A percentile compares a stretch with the other conserved stretches of the same genome.
These are phyloP conservation scores for Rubia balearica DNA, from an alignment of 305 asterid species.

Conservation along the genomic window DNA sequence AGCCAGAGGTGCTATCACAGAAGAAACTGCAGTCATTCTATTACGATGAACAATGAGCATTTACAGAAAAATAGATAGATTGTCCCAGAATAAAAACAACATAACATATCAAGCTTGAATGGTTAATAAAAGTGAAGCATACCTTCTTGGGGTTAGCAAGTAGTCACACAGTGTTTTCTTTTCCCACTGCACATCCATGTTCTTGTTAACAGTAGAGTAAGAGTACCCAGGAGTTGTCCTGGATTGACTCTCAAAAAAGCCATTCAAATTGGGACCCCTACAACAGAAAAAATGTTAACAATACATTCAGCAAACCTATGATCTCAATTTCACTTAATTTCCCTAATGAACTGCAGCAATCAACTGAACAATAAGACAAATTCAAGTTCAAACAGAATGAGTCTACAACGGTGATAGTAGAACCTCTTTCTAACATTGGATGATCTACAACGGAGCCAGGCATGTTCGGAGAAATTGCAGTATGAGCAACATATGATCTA, in stretches of 20 bases:
- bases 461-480: no score
- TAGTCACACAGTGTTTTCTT: slow-evolving; percentile 77
- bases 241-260: slow-evolving; percentile 84
- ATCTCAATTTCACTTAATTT: no score
- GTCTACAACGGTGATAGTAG: no score
- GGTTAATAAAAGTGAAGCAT: neutral
- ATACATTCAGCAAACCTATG: neutral
- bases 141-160: slow-evolving; percentile 97
- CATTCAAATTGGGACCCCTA: slow-evolving; percentile 93
- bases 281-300: slow-evolving; percentile 8
- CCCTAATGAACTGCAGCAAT: neutral
- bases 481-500: no score
- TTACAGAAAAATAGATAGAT: neutral
- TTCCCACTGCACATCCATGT: slow-evolving; percentile 78
- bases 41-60: neutral
- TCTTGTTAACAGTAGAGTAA: slow-evolving; percentile 87
- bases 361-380: neutral
- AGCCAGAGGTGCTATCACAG: neutral
- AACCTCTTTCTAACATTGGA: no score
- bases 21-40: neutral
- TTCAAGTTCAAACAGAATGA: neutral
- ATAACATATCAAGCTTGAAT: neutral
- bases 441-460: no score
- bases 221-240: slow-evolving; percentile 93
- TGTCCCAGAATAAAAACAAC: neutral